Evolutionary conservation across 2,329 filamentous ascomycete species (phyloP).

Genomic region (Coleophoma crateriformis): DNA sequence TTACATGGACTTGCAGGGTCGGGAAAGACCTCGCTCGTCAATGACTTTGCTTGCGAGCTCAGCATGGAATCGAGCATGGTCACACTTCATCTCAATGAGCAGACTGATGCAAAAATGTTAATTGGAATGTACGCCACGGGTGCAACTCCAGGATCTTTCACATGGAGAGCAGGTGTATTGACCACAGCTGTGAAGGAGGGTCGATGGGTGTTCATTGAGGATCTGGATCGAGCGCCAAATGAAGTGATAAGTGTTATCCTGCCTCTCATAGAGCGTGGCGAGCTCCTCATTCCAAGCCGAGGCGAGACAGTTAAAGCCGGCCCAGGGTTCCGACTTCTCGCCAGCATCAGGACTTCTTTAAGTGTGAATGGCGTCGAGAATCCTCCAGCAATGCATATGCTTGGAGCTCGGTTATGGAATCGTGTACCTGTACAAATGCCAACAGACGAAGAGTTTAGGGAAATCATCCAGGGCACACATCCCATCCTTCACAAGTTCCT

Average conservation of each 20-base stretch:
- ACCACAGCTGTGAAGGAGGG: slow-evolving; percentile 93
- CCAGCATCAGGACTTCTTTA: slow-evolving; percentile 75
- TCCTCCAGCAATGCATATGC: slow-evolving; percentile 60
- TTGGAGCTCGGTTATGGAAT: slow-evolving; percentile 85
- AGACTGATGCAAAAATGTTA: slow-evolving; percentile 95
- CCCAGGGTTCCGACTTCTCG: slow-evolving; percentile 83
- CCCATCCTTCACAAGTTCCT: slow-evolving; percentile 62
- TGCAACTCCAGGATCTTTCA: slow-evolving; percentile 80
- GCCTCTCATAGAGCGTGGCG: slow-evolving; percentile 86
- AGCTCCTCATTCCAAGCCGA: slow-evolving; percentile 82
- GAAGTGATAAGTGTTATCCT: slow-evolving; percentile 92
- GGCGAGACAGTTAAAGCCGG: slow-evolving; percentile 81
- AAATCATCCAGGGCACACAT: slow-evolving; percentile 67
- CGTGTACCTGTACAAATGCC: slow-evolving; percentile 65
- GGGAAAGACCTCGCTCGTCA: slow-evolving; percentile 84
- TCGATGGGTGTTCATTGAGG: slow-evolving; percentile 94
- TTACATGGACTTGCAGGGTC: slow-evolving; percentile 79
- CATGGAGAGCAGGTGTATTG: slow-evolving; percentile 86
- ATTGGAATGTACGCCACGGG: slow-evolving; percentile 92
- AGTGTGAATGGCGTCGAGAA: slow-evolving; percentile 63
- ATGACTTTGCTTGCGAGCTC: slow-evolving; percentile 74
- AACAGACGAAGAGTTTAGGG: slow-evolving; percentile 62
- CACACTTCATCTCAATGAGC: slow-evolving; percentile 93
- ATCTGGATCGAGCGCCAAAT: slow-evolving; percentile 88
- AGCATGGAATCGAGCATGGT: slow-evolving; percentile 80